Conservation (phyloP, 768 basidiomycete species). For the Panus rudis region DNA sequence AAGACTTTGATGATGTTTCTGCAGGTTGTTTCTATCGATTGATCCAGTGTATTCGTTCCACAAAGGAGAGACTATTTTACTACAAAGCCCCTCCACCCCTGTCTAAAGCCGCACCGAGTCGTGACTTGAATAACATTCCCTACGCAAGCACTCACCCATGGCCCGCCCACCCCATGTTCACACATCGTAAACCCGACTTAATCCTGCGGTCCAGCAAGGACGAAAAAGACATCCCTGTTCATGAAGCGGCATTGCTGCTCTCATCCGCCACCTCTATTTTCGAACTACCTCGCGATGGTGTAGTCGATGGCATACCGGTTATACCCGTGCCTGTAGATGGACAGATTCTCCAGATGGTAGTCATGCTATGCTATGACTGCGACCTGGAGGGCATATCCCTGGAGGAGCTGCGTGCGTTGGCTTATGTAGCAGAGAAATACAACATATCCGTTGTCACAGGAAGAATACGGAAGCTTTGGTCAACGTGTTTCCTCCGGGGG, state of each 20-base stretch:
- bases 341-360: conserved; percentile 1
- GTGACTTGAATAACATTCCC: too few species aligned
- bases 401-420: neutral
- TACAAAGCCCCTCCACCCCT: neutral
- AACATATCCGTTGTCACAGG: too few species aligned
- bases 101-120: neutral
- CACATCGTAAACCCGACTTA: conserved; percentile 7
- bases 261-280: neutral
- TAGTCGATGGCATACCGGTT: neutral
- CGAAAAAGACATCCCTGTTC: conserved; percentile 8
- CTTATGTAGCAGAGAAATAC: neutral
- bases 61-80: too few species aligned
- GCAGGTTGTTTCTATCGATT: conserved; percentile 12
- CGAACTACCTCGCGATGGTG: neutral
- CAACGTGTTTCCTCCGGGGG: too few species aligned
- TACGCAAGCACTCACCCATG: too few species aligned
- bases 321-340: neutral
- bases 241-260: conserved; percentile 9
- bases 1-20: conserved; percentile 10
- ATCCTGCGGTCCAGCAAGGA: conserved; percentile 12
- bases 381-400: conserved; percentile 1
- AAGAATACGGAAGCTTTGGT: too few species aligned
- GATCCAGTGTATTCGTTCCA: conserved; percentile 5
- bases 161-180: too few species aligned
- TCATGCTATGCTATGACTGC: conserved; percentile 2